These are phyloP conservation scores for Peribolospora baueri DNA, from an alignment of 768 basidiomycete species.

Conservation along the genomic window DNA sequence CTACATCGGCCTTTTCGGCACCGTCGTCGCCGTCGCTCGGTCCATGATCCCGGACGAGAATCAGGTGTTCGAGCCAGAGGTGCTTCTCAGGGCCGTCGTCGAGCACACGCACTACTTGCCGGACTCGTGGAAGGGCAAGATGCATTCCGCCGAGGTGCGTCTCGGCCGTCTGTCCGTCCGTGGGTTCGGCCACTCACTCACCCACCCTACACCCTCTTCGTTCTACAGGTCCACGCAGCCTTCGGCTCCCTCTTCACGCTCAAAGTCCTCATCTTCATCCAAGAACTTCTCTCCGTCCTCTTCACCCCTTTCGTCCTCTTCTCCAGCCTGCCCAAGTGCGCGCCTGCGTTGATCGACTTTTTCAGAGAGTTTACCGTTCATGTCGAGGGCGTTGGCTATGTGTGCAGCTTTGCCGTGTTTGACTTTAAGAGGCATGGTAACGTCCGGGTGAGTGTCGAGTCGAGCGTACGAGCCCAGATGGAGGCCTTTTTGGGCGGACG, in stretches of 20 bases:
- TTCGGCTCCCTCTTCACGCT: conserved; percentile 84
- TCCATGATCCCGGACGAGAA: conserved; percentile 95
- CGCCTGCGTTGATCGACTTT: conserved; percentile 81
- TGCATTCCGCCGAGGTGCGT: conserved; percentile 66
- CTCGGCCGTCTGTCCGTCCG: background rate
- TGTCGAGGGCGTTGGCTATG: conserved; percentile 83
- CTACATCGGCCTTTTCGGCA: conserved; percentile 70
- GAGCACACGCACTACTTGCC: conserved; percentile 92
- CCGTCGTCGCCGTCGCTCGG: conserved; percentile 62
- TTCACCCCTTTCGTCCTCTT: conserved; percentile 83
- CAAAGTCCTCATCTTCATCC: conserved; percentile 64
- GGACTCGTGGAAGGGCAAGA: conserved; percentile 59
- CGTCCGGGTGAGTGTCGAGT: conserved; percentile 36
- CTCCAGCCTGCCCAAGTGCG: conserved; percentile 71
- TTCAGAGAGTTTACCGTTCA: conserved; percentile 96
- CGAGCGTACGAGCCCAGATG: background rate
- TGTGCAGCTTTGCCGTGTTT: conserved; percentile 95
- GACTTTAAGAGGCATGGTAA: conserved; percentile 90
- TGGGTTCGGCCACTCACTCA: conserved; percentile 1
- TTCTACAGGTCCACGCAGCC: conserved; percentile 50
- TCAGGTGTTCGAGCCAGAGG: conserved; percentile 74
- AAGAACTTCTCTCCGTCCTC: conserved; percentile 73
- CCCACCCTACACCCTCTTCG: background rate
- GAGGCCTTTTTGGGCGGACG: background rate
- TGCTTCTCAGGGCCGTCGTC: conserved; percentile 75